Evolutionary conservation across 192 early-diverging fungal species (phyloP), one percentile per base, ranked within the genome.

Genomic region (Podila epigama): DNA sequence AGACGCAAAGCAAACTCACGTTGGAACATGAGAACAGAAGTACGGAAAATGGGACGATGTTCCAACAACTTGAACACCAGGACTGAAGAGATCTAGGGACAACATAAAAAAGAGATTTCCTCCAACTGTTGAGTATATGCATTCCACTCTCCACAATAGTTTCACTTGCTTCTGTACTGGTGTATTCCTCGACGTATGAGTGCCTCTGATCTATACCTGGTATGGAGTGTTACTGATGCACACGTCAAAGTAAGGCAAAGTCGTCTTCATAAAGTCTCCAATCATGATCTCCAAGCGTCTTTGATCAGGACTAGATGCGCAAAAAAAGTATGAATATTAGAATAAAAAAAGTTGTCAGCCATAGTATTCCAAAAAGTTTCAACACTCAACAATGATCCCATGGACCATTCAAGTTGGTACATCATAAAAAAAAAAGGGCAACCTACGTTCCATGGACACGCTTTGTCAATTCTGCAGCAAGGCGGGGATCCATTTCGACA

Each of bases 201-300:
- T 6, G 37, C 6, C 37, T 42, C 34, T 2, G 20, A 3, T 16
- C 15, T 27, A 11, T 64, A 85, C 85, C 79, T 95, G 94, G 82
- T 98, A 99, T 20, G 98, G 98, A 25, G 98, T 99, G 83, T 99
- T 99, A 75, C 89, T 92, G 75, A 99, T 96, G 79, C 96, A 97
- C 52, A 98, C 94, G 75, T 99, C 97, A 86, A 99, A 99, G 82
- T 91, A 98, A 0, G 98, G 98, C 54, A 99, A 79, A 42, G 93
- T 93, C 44, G 93, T 91, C 85, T 99, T 99, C 78, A 99, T 92
- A 55, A 98, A 97, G 70, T 99, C 98, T 57, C 98, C 98, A 66
- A 98, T 92, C 77, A 99, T 88, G 57, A 99, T 96, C 65, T 98
- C 90, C 6, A 99, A 88, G 48, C 92, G 88, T 48, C 86, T 70